These are phyloP conservation scores for Colletotrichum sp. DNA, from an alignment of 2,329 filamentous ascomycete species.

Conservation along the genomic window DNA sequence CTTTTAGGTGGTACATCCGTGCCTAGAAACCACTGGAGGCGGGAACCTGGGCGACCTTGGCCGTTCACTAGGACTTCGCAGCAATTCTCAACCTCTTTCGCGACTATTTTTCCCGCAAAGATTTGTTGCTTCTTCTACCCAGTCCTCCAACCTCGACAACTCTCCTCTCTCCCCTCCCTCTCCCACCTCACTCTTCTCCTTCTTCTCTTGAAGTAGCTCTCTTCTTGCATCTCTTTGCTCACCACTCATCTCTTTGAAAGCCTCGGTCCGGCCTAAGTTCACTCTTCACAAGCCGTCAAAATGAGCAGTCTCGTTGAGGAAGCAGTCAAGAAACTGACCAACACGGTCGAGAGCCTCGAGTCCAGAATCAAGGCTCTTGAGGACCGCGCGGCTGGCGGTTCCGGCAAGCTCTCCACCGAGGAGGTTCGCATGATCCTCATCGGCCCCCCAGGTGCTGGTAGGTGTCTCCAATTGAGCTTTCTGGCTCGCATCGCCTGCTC, in stretches of 20 bases:
- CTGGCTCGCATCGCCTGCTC: background rate
- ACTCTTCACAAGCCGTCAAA: constrained; percentile 43
- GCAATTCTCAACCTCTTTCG: constrained; percentile 20
- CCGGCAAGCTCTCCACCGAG: constrained; percentile 56
- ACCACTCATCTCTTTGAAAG: background rate
- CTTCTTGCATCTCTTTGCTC: constrained; percentile 18
- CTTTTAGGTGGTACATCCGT: background rate
- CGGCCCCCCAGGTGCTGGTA: constrained; percentile 96
- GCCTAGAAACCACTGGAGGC: constrained; percentile 1
- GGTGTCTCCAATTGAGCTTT: constrained; percentile 37
- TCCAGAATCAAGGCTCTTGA: constrained; percentile 87
- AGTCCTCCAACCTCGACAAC: constrained; percentile 12
- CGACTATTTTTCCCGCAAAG: constrained; percentile 23
- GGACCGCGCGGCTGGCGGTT: constrained; percentile 66
- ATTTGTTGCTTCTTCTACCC: constrained; percentile 15
- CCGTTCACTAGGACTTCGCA: background rate
- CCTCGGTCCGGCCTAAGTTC: constrained; percentile 24
- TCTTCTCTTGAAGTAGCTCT: background rate
- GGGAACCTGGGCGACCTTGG: constrained; percentile 13
- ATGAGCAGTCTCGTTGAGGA: constrained; percentile 87
- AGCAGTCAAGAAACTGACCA: constrained; percentile 83
- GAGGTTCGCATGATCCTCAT: constrained; percentile 96
- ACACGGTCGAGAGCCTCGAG: constrained; percentile 84
- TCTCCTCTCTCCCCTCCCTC: background rate
- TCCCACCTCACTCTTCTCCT: background rate